These are phyloP conservation scores for Solanum hybrid DNA, from an alignment of 305 asterid genomes.

Conservation along the genomic window DNA sequence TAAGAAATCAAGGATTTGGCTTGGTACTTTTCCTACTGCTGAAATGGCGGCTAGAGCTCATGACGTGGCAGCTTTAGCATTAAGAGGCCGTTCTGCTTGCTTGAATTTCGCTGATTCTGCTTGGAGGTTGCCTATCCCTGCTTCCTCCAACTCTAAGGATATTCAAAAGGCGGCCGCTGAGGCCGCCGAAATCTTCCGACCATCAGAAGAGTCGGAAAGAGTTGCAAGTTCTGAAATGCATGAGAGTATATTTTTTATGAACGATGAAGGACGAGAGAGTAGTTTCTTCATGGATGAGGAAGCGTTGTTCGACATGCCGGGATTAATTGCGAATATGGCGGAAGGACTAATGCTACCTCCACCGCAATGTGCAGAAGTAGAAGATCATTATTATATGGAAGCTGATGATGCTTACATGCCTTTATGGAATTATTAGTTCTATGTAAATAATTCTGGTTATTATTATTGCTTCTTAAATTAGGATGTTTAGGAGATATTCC, in stretches of 20 bases:
- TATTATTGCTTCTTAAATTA: no score
- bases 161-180: slow-evolving; percentile 29
- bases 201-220: neutral
- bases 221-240: neutral
- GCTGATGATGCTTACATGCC: slow-evolving; percentile 27
- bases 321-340: slow-evolving; percentile 42
- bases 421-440: slow-evolving; percentile 34
- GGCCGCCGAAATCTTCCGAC: slow-evolving; percentile 30
- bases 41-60: slow-evolving; percentile 42
- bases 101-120: slow-evolving; percentile 67
- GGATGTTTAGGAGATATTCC: no score
- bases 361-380: slow-evolving; percentile 8
- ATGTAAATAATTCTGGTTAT: neutral
- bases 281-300: slow-evolving; percentile 7
- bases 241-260: no score
- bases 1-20: neutral
- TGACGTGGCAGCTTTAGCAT: slow-evolving; percentile 70
- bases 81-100: slow-evolving; percentile 59
- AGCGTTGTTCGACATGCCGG: slow-evolving; percentile 38
- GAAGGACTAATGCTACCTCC: slow-evolving; percentile 69
- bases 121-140: slow-evolving; percentile 52
- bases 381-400: slow-evolving; percentile 14
- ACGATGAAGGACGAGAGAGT: neutral
- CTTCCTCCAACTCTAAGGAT: slow-evolving; percentile 35
- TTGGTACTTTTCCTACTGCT: neutral